Percentiles rank a stretch among this genome's conserved stretches.
Evolutionary conservation across 106 monocot genomes (phyloP).

Genomic region (Apostasia ramifera): DNA sequence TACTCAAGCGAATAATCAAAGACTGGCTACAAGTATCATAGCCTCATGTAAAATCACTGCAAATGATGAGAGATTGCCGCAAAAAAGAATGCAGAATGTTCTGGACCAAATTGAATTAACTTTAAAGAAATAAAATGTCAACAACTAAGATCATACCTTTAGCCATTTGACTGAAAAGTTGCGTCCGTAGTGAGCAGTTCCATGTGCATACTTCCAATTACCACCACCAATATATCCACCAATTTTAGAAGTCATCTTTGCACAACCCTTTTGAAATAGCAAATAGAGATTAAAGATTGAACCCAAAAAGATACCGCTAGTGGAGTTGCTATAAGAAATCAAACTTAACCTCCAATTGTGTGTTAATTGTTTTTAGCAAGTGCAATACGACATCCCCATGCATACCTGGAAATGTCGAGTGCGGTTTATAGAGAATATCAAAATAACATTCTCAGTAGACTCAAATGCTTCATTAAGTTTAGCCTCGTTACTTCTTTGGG

Average conservation of each 20-base stretch:
- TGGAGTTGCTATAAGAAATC: too few relatives aligned
- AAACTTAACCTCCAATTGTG: too few relatives aligned
- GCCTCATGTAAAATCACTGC: too few relatives aligned
- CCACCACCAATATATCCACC: slow-evolving; percentile 97
- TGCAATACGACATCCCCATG: slow-evolving; percentile 2
- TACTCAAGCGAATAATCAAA: too few relatives aligned
- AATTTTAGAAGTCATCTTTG: slow-evolving; percentile 98
- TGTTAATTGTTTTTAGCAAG: background rate
- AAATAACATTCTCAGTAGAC: slow-evolving; percentile 86
- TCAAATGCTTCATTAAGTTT: slow-evolving; percentile 99
- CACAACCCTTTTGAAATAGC: slow-evolving; percentile 65
- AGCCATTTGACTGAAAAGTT: slow-evolving; percentile 98
- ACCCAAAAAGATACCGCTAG: background rate
- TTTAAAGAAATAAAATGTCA: too few relatives aligned
- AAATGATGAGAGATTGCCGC: too few relatives aligned
- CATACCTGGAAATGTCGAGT: slow-evolving; percentile 97
- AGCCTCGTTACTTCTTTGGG: slow-evolving; percentile 97
- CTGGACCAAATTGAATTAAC: too few relatives aligned
- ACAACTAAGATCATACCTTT: slow-evolving; percentile 44
- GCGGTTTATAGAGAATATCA: slow-evolving; percentile 96
- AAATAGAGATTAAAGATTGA: slow-evolving; percentile 6
- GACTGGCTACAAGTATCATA: too few relatives aligned
- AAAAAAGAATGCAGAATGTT: too few relatives aligned
- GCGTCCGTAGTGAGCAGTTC: slow-evolving; percentile 97
- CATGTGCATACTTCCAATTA: slow-evolving; percentile 99